Evolutionary conservation across 2,329 filamentous ascomycete species (phyloP), one percentile per base, ranked within the genome.

Genomic region (Colletotrichum lupini): DNA sequence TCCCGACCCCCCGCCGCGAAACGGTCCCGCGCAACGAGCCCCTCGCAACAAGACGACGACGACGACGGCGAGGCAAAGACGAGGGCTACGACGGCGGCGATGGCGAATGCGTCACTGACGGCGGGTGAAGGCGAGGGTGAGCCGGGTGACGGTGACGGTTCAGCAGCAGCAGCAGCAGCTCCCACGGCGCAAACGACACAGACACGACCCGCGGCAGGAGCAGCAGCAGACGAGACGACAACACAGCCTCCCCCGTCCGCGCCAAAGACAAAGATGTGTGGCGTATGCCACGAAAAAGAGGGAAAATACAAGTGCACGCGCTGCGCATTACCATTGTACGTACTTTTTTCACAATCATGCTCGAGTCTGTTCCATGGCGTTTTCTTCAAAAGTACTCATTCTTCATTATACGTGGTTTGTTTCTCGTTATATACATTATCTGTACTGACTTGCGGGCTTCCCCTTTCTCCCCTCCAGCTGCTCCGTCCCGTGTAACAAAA

Each of bases 231-330:
- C 30, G 42, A 26, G 42, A 26, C 46, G 19, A 24, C 58, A 14
- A 24, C 28, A 37, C 42, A 22, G 42, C 42, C 8, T n/a, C 28
- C 42, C 12, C 30, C 42, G n/a, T 30, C 62, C 5, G 37, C 64
- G 11, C 61, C 68, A 19, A 72, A 74, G 52, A 61, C 76, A 55
- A 76, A 77, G 22, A 74, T 79, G 2, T 92, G 91, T 76, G 85
- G 86, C 5, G 83, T 91, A 37, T 92, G 91, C 79, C 79, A 86
- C 32, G 77, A 80, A 42, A 84, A 84, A 5, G 82, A 86, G 24
- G 85, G 84, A 35, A 92, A 90, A 79, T 92, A 92, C 81, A 92
- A 91, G 77, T 92, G 91, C 75, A 84, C 88, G n/a, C 85, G 85
- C 32, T 92, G 91, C 78, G 81, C 85, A 60, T 77, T 88, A 26